Evolutionary conservation across 345 rosid species (phyloP), one percentile per base, ranked within the genome.

Genomic region (Schrenkiella parvula): DNA sequence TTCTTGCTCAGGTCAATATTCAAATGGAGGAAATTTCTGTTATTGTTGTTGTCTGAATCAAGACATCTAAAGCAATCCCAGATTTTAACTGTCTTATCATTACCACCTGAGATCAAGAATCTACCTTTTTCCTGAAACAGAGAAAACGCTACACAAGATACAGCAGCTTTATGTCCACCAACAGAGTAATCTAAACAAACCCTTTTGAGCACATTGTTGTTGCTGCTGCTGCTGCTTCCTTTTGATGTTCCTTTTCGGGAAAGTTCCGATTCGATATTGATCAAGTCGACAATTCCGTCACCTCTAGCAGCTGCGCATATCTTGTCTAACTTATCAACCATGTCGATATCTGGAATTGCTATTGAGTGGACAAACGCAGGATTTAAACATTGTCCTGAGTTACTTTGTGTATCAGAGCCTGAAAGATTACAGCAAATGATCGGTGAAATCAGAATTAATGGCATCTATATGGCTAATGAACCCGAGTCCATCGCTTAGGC

Each of bases 281-380:
- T 88, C 74, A 91, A 82, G 66, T 87, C 85, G 22, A 88, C 80
- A 64, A 64, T 77, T 15, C 99, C 96, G 79, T 95, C 97, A 31
- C 97, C 98, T 75, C 87, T 85, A 53, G 89, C 99, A 42, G 89
- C 87, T 2, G 66, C 89, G 51, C 96, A 91, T 66, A 89, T 80
- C 68, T 84, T 84, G 43, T 65, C 90, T 35, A 88, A 61, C 46
- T 81, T 89, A 57, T 87, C 87, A 65, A 88, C 56, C 83, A 88
- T 91, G 73, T 93, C 96, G 11, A 65, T 79, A 60, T 88, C 97
- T 4, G 97, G 97, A 31, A 89, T 84, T 42, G 87, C 85, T 80
- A 88, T 65, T 1, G 97, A 83, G 73, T 89, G 99, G 62, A 95
- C 88, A 79, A 89, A 95, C 26, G 97, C 90, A 67, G 97, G 99